These are phyloP conservation scores for Bonia amplexicaulis DNA, from an alignment of 176 grass and related monocot species.

Conservation along the genomic window DNA sequence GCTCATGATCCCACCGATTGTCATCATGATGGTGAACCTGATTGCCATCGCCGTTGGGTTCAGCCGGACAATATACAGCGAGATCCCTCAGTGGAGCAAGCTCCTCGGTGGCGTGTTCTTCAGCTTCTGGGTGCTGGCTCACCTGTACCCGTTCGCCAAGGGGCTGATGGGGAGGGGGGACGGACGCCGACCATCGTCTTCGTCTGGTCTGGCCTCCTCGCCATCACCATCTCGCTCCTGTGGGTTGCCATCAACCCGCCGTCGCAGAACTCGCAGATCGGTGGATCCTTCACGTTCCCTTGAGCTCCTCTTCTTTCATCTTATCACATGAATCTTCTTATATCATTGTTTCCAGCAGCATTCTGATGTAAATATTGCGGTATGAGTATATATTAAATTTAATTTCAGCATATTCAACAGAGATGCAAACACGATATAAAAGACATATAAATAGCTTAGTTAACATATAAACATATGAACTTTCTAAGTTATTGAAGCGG, in stretches of 20 bases:
- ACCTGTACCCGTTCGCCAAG: constrained; percentile 83
- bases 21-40: constrained; percentile 87
- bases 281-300: constrained; percentile 88
- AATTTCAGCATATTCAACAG: too few species aligned
- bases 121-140: constrained; percentile 84
- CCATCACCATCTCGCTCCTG: constrained; percentile 74
- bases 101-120: constrained; percentile 82
- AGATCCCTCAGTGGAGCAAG: constrained; percentile 79
- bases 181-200: constrained; percentile 87
- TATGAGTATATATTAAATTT: too few species aligned
- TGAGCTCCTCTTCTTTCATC: constrained; percentile 18
- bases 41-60: constrained; percentile 85
- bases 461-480: too few species aligned
- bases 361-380: too few species aligned
- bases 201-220: constrained; percentile 71
- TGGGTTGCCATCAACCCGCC: constrained; percentile 85
- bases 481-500: too few species aligned
- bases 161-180: constrained; percentile 78
- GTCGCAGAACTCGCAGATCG: constrained; percentile 60
- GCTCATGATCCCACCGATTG: constrained; percentile 77
- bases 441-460: too few species aligned
- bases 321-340: background rate
- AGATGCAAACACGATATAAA: too few species aligned
- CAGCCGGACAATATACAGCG: constrained; percentile 63
- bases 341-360: background rate